Evolutionary conservation across 352 stramenopile genomes (phyloP), one percentile per base, ranked within the genome.

Genomic region (Peronospora belbahrii): DNA sequence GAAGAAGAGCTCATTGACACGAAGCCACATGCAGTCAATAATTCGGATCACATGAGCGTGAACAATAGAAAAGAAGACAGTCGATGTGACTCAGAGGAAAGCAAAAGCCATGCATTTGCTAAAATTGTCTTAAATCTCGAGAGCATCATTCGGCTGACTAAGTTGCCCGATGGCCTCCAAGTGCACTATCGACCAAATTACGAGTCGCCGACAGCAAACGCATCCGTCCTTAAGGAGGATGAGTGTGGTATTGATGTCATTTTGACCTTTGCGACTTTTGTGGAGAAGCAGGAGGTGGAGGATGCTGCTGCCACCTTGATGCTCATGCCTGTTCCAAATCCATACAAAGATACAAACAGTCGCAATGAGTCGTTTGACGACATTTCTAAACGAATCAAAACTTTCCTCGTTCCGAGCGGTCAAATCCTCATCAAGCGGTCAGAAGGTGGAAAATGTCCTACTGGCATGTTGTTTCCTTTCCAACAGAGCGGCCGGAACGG

Each of bases 61-160:
- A 57, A 52, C 24, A 63, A 66, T 23, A 83, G 59, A 30, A 71
- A 83, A 42, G 57, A 41, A 6, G 62, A 64, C 10, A 72, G 56
- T 28, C 62, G 63, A 13, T 62, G 40, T 18, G 67, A 52, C 30
- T 77, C 58, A 5, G 70, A 83, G 19, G 67, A 78, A 18, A 74
- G 48, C 11, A 58, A 69, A 13, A 63, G 74, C 3, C 53, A 59
- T 1, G 58, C 67, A 5, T 83, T 83, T 30, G 64, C 67, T 0
- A 81, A 84, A 39, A 62, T 88, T 28, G 56, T 72, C 8, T 54
- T 92, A 4, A 80, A 92, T 57, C 49, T 92, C 3, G 80, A 92
- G 41, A 89, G 77, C 35, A 92, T 92, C 48, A 88, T 92, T 37
- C 75, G 80, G 8, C 61, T 88, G 20, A 92, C 78, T 3, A 86